phyloP scores from a whole-genome alignment of 352 stramenopile species.

The Hyaloperonospora brassicae region DNA sequence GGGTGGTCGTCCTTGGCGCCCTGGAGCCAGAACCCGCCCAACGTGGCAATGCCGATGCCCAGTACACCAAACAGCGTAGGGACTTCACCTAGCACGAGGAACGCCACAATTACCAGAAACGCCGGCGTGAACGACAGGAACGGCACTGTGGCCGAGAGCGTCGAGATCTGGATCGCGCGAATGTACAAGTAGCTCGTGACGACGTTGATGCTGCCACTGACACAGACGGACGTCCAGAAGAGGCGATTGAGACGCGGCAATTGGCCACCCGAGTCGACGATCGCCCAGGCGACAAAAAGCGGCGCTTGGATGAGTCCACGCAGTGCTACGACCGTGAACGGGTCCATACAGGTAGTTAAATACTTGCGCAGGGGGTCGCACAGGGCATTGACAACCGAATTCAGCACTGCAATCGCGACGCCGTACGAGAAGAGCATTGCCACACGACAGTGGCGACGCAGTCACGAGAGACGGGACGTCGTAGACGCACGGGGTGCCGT shows the following conservation, averaged over 20 bases:
- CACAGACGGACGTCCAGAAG: constrained; percentile 71
- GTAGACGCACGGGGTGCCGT: background rate
- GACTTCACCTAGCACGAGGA: constrained; percentile 69
- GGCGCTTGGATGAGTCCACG: constrained; percentile 65
- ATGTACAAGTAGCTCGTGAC: constrained; percentile 81
- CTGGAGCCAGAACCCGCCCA: constrained; percentile 72
- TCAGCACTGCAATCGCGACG: constrained; percentile 69
- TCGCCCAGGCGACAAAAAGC: constrained; percentile 59
- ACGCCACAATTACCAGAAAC: constrained; percentile 68
- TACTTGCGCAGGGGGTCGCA: constrained; percentile 82
- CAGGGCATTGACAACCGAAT: constrained; percentile 71
- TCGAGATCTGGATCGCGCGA: constrained; percentile 77
- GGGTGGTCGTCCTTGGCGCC: constrained; percentile 36
- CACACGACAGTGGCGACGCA: background rate
- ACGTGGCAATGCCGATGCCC: constrained; percentile 58
- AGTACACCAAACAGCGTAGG: constrained; percentile 50
- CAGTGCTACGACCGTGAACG: constrained; percentile 64
- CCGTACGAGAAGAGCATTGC: constrained; percentile 56
- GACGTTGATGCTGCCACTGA: constrained; percentile 73
- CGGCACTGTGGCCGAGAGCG: constrained; percentile 62
- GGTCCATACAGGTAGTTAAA: constrained; percentile 75
- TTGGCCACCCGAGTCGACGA: constrained; percentile 43
- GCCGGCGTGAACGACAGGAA: constrained; percentile 76
- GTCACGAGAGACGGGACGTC: background rate
- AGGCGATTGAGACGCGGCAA: constrained; percentile 62